These are phyloP conservation scores for Trichoderma erinaceum DNA, from an alignment of 495 filamentous ascomycete genomes.

Conservation along the genomic window DNA sequence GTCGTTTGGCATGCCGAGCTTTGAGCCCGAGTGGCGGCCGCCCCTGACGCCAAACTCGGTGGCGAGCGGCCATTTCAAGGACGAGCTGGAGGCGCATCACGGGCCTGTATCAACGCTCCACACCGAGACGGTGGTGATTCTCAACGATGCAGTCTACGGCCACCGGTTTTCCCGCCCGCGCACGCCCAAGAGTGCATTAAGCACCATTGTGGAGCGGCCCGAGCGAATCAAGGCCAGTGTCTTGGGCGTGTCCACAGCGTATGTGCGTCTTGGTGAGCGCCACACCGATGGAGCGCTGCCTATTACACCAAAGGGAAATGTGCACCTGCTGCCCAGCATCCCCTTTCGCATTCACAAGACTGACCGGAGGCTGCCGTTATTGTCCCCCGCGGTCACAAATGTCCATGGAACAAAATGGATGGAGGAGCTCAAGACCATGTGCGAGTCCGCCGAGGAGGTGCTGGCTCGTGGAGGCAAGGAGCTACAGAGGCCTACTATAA, in stretches of 20 bases:
- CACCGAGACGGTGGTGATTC: slow-evolving; percentile 68
- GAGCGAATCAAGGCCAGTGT: slow-evolving; percentile 84
- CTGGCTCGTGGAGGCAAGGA: slow-evolving; percentile 70
- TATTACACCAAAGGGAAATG: slow-evolving; percentile 47
- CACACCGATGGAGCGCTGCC: slow-evolving; percentile 65
- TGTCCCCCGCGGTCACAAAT: slow-evolving; percentile 64
- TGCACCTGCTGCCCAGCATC: slow-evolving; percentile 47
- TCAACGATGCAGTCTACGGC: slow-evolving; percentile 91
- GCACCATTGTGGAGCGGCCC: slow-evolving; percentile 81
- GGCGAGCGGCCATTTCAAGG: slow-evolving; percentile 61
- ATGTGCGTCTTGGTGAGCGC: slow-evolving; percentile 77
- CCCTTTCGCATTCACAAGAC: slow-evolving; percentile 82
- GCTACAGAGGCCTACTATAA: slow-evolving; percentile 53
- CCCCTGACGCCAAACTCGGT: slow-evolving; percentile 59
- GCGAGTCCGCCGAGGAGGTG: slow-evolving; percentile 65
- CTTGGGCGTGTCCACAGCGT: slow-evolving; percentile 77
- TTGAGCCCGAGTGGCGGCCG: slow-evolving; percentile 24
- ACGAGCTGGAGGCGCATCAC: slow-evolving; percentile 61
- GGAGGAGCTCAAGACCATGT: slow-evolving; percentile 82
- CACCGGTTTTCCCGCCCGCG: slow-evolving; percentile 84
- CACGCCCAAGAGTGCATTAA: slow-evolving; percentile 56
- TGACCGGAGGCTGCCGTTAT: slow-evolving; percentile 54
- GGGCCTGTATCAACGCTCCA: slow-evolving; percentile 36
- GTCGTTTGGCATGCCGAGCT: slow-evolving; percentile 26
- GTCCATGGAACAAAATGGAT: slow-evolving; percentile 87